Conservation (phyloP, 257 asterid genomes). For the Nicotiana sylvestris region DNA sequence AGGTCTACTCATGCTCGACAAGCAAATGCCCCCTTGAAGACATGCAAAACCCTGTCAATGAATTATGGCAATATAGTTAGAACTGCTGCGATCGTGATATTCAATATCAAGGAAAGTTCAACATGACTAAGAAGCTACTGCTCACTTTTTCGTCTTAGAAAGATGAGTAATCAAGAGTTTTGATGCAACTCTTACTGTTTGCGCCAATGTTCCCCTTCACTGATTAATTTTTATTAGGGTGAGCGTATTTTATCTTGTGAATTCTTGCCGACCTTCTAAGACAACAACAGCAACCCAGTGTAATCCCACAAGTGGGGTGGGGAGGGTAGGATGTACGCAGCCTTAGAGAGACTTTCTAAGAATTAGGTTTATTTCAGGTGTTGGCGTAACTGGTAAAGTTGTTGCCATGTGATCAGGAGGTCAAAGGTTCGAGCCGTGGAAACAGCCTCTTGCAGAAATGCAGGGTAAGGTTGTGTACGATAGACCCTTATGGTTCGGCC, state of each 20-base stretch:
- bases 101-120: neutral
- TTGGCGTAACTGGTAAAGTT: no score
- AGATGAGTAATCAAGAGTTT: no score
- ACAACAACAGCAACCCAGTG: no score
- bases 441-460: no score
- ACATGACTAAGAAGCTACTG: neutral
- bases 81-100: neutral
- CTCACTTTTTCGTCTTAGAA: neutral
- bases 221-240: neutral
- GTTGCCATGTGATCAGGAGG: no score
- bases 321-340: no score
- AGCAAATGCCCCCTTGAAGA: constrained; percentile 82
- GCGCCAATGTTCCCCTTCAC: neutral
- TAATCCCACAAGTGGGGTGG: no score
- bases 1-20: constrained; percentile 96
- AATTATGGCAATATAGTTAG: neutral
- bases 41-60: constrained; percentile 63
- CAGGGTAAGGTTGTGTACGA: no score
- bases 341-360: no score
- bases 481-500: no score
- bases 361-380: no score
- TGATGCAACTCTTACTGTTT: neutral
- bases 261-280: neutral
- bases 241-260: neutral
- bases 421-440: no score